Evolutionary conservation across 192 early-diverging fungal species (phyloP).

Genomic region (Podila clonocystis): DNA sequence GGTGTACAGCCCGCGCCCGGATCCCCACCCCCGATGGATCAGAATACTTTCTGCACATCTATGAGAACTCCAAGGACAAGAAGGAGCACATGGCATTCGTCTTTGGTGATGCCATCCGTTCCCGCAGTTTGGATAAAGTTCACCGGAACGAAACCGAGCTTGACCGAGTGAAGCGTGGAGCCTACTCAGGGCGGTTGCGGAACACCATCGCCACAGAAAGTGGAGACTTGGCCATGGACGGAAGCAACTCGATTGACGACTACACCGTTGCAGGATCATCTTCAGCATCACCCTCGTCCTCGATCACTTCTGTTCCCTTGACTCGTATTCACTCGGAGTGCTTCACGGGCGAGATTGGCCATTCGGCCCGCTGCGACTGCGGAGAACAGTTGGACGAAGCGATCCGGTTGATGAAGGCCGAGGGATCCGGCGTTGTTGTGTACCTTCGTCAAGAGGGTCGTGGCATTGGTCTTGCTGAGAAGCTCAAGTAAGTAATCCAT

Average conservation of each 20-base stretch:
- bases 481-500: slow-evolving; percentile 74
- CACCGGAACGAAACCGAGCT: slow-evolving; percentile 77
- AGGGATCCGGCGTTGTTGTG: slow-evolving; percentile 91
- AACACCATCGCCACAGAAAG: slow-evolving; percentile 20
- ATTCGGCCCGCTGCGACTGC: slow-evolving; percentile 93
- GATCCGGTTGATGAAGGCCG: slow-evolving; percentile 86
- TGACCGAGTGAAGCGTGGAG: slow-evolving; percentile 85
- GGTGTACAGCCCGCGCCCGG: slow-evolving; percentile 72
- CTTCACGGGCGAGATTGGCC: slow-evolving; percentile 96
- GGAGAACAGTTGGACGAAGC: slow-evolving; percentile 94
- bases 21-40: slow-evolving; percentile 83
- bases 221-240: slow-evolving; percentile 5
- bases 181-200: slow-evolving; percentile 64
- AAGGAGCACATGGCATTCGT: slow-evolving; percentile 97
- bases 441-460: slow-evolving; percentile 97
- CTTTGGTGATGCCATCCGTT: slow-evolving; percentile 86
- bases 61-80: slow-evolving; percentile 83
- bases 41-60: slow-evolving; percentile 86
- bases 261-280: not conserved
- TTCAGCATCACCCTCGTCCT: slow-evolving; percentile 3
- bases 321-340: slow-evolving; percentile 97
- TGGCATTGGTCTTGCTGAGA: slow-evolving; percentile 93
- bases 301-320: slow-evolving; percentile 62
- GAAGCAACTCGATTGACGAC: not conserved
- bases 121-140: slow-evolving; percentile 69